phyloP scores from a whole-genome alignment of 345 rosid species.

The Gossypium bickii region DNA sequence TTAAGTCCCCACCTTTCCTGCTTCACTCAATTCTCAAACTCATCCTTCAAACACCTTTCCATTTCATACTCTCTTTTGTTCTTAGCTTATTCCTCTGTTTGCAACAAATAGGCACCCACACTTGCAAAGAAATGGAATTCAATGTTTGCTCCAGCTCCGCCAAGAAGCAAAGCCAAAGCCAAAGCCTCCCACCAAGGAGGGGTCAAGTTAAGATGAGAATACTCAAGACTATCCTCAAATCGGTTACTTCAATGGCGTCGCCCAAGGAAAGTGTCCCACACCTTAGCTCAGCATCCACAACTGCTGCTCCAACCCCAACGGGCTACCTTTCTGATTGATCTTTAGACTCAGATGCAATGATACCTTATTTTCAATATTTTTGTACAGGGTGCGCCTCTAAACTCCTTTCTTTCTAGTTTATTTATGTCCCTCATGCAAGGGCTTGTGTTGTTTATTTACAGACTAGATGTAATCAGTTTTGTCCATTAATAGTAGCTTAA shows the following conservation, averaged over 20 bases:
- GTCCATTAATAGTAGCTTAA: background rate
- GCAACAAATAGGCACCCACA: background rate
- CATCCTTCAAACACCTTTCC: background rate
- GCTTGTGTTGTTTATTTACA: background rate
- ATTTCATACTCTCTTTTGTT: background rate
- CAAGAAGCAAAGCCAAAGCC: background rate
- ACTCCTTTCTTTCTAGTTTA: background rate
- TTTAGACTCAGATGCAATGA: background rate
- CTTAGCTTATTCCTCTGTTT: background rate
- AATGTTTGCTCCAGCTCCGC: background rate
- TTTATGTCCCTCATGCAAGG: background rate
- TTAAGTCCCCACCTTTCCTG: background rate
- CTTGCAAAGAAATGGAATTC: background rate
- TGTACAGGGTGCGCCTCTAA: background rate
- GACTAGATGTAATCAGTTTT: background rate
- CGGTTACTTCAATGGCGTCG: background rate
- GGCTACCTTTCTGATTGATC: background rate
- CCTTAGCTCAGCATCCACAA: background rate
- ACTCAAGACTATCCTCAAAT: background rate
- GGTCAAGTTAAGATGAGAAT: conserved; percentile 7
- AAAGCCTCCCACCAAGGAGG: background rate
- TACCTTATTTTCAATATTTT: background rate
- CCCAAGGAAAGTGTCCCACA: background rate
- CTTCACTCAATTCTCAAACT: background rate
- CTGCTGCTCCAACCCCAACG: conserved; percentile 4